Evolutionary conservation across 2,329 filamentous ascomycete species (phyloP).

Genomic region (Pseudopyricularia cyperi): DNA sequence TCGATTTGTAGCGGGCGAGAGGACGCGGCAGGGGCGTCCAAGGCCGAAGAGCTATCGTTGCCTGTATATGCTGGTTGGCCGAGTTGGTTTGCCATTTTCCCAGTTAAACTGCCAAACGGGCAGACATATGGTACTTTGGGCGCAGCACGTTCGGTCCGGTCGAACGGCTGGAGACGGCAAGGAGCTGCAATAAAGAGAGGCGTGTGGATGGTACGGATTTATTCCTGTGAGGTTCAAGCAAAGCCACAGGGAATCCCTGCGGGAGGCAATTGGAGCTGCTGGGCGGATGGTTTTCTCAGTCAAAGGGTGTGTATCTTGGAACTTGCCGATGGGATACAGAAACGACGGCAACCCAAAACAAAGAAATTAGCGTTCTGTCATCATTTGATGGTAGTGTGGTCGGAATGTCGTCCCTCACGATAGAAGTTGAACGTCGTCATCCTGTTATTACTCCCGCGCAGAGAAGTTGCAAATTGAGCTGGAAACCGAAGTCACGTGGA

Average conservation of each 20-base stretch:
- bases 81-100: background rate
- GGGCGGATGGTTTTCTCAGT: too few relatives aligned
- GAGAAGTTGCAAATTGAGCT: background rate
- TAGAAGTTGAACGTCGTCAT: background rate
- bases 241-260: too few relatives aligned
- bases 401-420: background rate
- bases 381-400: background rate
- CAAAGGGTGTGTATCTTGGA: too few relatives aligned
- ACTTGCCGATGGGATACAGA: too few relatives aligned
- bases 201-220: too few relatives aligned
- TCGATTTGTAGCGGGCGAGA: too few relatives aligned
- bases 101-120: background rate
- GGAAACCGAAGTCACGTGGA: constrained; percentile 1
- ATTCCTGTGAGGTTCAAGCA: too few relatives aligned
- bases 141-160: background rate
- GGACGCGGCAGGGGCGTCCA: background rate
- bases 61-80: background rate
- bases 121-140: background rate
- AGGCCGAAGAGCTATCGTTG: background rate
- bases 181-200: too few relatives aligned
- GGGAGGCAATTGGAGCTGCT: too few relatives aligned
- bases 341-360: too few relatives aligned
- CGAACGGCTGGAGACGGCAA: too few relatives aligned
- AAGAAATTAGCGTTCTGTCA: too few relatives aligned
- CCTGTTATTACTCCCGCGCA: background rate